Evolutionary conservation across 2,329 filamentous ascomycete genomes (phyloP), one percentile per base, ranked within the genome.

Genomic region (Alternaria sp.): DNA sequence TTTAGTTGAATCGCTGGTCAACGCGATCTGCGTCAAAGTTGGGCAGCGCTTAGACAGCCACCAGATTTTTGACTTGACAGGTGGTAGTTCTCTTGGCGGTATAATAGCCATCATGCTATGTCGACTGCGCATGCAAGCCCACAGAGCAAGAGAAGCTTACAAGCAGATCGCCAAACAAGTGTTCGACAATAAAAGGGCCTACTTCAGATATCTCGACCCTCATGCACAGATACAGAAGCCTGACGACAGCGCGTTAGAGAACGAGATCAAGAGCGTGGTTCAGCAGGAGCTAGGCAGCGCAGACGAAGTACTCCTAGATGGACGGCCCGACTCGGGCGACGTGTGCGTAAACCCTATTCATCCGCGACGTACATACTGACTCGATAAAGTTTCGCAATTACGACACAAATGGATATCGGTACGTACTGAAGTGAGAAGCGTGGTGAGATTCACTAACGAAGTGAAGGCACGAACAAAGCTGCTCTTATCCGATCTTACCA

Each of bases 11-110:
- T 74, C 75, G 1, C 64, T 78, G 3, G 71, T 78, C 21, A 74
- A 75, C 54, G 75, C 75, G 3, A 64, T 78, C 2, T 77, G 75
- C 60, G 66, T 65, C 51, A 74, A 72, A 43, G 56, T 76, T 5
- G 69, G 70, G 6, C 67, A 68, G 12, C 68, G 64, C 6, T 45
- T 76, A 11, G 71, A 74, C 17, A 70, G 73, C 6, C 71, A 72
- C 28, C 73, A 76, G 49, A 75, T 78, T 43, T 78, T 78, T 55
- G 73, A 78, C 54, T 57, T 78, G 23, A 72, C 74, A 9, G 73
- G 74, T 13, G 74, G 75, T 7, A 66, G 67, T 46, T 76, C 74
- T 17, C 70, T 73, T 7, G 73, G 74, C 10, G 75, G 74, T 10
- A 49, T 76, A 6, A 64, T 77, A 43, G 75, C 71, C 5, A 68